Evolutionary conservation across 257 asterid genomes (phyloP).

Genomic region (Oldenlandia corymbosa): DNA sequence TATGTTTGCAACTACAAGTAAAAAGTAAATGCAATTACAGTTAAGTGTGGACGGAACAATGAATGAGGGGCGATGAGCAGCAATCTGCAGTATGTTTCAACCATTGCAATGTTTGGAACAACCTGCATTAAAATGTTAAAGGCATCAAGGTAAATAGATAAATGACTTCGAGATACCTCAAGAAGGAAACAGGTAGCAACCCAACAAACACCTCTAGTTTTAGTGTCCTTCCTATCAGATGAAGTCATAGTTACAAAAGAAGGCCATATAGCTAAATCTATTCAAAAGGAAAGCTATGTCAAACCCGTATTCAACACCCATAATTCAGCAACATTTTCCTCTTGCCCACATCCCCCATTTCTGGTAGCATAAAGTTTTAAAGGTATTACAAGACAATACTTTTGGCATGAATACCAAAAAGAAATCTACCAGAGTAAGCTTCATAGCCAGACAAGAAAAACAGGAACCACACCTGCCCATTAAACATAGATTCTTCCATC

Average conservation of each 20-base stretch:
- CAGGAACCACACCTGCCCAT: constrained; percentile 67
- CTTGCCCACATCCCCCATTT: background rate
- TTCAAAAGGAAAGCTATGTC: background rate
- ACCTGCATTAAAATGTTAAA: constrained; percentile 50
- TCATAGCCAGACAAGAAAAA: background rate
- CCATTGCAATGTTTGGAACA: constrained; percentile 95
- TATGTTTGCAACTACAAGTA: background rate
- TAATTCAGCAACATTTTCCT: background rate
- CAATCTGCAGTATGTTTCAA: constrained; percentile 90
- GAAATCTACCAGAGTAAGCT: background rate
- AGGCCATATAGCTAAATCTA: background rate
- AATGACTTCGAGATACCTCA: background rate
- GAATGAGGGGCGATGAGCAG: constrained; percentile 89
- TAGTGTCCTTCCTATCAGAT: background rate
- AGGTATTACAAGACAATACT: background rate
- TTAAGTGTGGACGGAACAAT: constrained; percentile 74
- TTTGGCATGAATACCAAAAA: background rate
- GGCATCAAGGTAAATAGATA: constrained; percentile 1
- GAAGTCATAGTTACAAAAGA: background rate
- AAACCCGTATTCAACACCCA: background rate
- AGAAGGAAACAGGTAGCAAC: constrained; percentile 1
- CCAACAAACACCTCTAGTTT: background rate
- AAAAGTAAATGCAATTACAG: constrained; percentile 45
- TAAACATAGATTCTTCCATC: constrained; percentile 90
- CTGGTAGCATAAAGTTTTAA: background rate